Evolutionary conservation across 768 basidiomycete species (phyloP).

Genomic region (Hemileccinum rubropunctum): DNA sequence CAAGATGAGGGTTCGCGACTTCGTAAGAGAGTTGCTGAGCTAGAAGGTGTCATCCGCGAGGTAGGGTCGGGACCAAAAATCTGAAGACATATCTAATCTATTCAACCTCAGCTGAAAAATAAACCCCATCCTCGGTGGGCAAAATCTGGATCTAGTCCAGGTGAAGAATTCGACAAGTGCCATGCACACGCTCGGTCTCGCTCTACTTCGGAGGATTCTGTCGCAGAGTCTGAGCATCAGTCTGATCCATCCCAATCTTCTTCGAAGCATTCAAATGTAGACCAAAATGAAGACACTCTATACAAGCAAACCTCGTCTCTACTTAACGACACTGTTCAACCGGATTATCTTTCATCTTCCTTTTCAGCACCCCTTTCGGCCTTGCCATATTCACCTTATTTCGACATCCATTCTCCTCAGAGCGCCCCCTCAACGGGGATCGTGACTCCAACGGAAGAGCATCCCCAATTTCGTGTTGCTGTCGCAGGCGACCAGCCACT

Average conservation of each 20-base stretch:
- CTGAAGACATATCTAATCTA: not conserved
- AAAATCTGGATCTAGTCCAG: constrained; percentile 24
- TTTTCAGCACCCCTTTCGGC: constrained; percentile 20
- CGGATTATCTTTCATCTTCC: constrained; percentile 30
- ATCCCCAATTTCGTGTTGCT: constrained; percentile 32
- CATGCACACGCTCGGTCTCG: constrained; percentile 20
- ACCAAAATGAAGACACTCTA: constrained; percentile 5
- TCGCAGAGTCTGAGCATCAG: constrained; percentile 2
- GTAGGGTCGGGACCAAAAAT: constrained; percentile 32
- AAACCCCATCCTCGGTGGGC: constrained; percentile 69
- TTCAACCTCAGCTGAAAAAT: constrained; percentile 54
- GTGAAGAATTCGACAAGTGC: constrained; percentile 27
- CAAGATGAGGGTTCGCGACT: constrained; percentile 66
- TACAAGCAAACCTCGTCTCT: constrained; percentile 1
- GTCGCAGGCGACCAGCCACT: constrained; percentile 23
- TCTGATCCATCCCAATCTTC: constrained; percentile 1
- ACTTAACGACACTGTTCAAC: constrained; percentile 7
- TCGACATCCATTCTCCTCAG: constrained; percentile 21
- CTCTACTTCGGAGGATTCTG: constrained; percentile 13
- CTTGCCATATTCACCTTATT: constrained; percentile 14
- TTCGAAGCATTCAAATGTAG: not conserved
- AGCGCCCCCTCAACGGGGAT: constrained; percentile 34
- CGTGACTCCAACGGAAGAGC: constrained; percentile 47
- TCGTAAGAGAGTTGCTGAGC: constrained; percentile 73
- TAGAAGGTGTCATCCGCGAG: constrained; percentile 83